Conservation (phyloP, 2,329 filamentous ascomycete genomes). For the Pyrenophora tritici-repentis region DNA sequence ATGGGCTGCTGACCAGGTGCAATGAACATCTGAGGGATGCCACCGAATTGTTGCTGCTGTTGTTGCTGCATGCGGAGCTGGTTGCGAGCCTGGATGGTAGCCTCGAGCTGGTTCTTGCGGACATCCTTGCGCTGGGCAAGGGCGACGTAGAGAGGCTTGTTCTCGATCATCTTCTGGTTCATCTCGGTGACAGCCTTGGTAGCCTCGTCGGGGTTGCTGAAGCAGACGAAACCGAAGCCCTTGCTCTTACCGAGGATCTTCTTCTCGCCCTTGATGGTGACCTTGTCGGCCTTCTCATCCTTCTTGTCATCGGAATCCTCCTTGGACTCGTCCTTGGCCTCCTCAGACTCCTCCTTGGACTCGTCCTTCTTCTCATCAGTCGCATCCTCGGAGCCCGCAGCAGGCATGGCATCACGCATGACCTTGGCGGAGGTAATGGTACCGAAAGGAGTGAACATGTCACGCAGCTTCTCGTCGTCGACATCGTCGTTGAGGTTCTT, state of each 20-base stretch:
- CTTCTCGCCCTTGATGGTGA: conserved; percentile 63
- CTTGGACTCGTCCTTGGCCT: conserved; percentile 61
- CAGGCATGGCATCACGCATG: conserved; percentile 79
- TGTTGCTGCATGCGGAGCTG: conserved; percentile 98
- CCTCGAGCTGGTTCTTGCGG: conserved; percentile 97
- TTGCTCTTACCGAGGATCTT: conserved; percentile 93
- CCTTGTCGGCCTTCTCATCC: conserved; percentile 57
- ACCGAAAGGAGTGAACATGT: conserved; percentile 88
- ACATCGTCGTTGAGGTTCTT: conserved; percentile 98
- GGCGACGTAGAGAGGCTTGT: conserved; percentile 96
- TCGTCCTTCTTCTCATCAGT: conserved; percentile 56
- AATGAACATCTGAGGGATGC: conserved; percentile 81
- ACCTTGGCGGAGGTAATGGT: conserved; percentile 99
- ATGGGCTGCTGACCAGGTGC: conserved; percentile 76
- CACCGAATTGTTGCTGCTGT: conserved; percentile 64
- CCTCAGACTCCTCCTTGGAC: conserved; percentile 60
- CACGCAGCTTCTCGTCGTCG: conserved; percentile 95
- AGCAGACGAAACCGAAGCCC: conserved; percentile 99
- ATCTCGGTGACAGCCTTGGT: conserved; percentile 99
- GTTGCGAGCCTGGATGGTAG: conserved; percentile 98
- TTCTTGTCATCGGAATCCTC: conserved; percentile 64
- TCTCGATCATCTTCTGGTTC: conserved; percentile 98
- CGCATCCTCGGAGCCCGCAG: conserved; percentile 55
- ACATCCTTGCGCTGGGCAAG: conserved; percentile 99
- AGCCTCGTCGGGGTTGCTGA: conserved; percentile 98